Percentiles rank a stretch among this genome's conserved stretches.
phyloP scores from a whole-genome alignment of 768 basidiomycete genomes.

The Podaxis sp. region DNA sequence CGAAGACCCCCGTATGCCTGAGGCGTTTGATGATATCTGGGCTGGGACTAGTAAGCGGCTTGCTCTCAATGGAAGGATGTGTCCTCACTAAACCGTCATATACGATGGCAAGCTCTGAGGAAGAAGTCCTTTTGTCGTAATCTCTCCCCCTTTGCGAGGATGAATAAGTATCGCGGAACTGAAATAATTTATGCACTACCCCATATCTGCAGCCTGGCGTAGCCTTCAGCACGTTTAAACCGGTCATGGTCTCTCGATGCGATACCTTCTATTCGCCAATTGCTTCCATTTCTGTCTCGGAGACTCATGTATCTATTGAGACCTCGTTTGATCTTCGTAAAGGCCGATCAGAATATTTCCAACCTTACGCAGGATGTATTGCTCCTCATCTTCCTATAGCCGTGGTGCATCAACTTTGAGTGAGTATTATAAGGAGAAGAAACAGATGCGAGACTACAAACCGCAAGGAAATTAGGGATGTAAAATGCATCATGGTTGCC shows the following conservation, averaged over 20 bases:
- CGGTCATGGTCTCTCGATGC: constrained; percentile 5
- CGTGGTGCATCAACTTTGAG: background rate
- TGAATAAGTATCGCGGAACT: constrained; percentile 2
- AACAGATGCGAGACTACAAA: constrained; percentile 17
- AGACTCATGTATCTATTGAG: constrained; percentile 62
- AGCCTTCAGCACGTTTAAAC: background rate
- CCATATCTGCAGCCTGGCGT: constrained; percentile 63
- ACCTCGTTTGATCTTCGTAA: background rate
- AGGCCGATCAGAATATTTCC: constrained; percentile 14
- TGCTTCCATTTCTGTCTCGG: constrained; percentile 83
- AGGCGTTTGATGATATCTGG: constrained; percentile 77
- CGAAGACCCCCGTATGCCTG: constrained; percentile 56
- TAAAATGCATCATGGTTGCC: constrained; percentile 51
- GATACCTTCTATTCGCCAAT: constrained; percentile 62
- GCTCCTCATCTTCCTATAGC: constrained; percentile 60
- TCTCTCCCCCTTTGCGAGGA: constrained; percentile 59
- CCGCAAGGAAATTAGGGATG: constrained; percentile 72
- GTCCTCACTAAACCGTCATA: constrained; percentile 58
- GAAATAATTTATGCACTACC: constrained; percentile 37
- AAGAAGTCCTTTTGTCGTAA: constrained; percentile 63
- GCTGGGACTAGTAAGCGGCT: constrained; percentile 32
- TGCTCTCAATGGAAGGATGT: constrained; percentile 1
- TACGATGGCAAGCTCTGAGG: constrained; percentile 69
- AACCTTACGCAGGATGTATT: constrained; percentile 75
- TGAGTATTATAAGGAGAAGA: background rate